Evolutionary conservation across 2,329 filamentous ascomycete species (phyloP).

Genomic region (Catunica adiposa): DNA sequence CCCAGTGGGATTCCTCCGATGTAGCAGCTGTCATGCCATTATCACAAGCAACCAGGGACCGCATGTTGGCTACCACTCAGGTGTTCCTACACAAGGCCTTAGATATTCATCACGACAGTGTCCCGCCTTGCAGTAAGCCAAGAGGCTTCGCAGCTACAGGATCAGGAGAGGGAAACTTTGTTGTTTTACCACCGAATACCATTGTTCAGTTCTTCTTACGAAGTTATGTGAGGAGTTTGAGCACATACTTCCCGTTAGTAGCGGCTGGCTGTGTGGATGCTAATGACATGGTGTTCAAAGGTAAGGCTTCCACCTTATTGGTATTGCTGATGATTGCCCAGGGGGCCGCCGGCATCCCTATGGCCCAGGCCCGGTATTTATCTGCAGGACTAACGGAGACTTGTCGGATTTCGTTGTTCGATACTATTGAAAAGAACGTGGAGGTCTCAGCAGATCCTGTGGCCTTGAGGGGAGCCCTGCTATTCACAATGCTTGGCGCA

Average conservation of each 20-base stretch:
- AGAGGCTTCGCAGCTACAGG: slow-evolving; percentile 28
- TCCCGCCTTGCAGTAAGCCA: slow-evolving; percentile 17
- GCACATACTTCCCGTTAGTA: slow-evolving; percentile 49
- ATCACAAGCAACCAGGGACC: slow-evolving; percentile 40
- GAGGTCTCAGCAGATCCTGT: slow-evolving; percentile 49
- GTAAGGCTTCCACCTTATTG: slow-evolving; percentile 47
- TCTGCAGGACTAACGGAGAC: slow-evolving; percentile 52
- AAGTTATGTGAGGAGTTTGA: slow-evolving; percentile 48
- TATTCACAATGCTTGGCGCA: slow-evolving; percentile 51
- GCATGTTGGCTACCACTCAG: slow-evolving; percentile 55
- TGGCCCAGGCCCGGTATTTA: slow-evolving; percentile 46
- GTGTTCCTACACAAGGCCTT: slow-evolving; percentile 54
- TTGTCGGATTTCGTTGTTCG: slow-evolving; percentile 55
- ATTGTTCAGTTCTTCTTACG: slow-evolving; percentile 52
- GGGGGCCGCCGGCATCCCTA: slow-evolving; percentile 49
- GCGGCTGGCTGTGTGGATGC: slow-evolving; percentile 44
- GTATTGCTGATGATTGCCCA: slow-evolving; percentile 58
- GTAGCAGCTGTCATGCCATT: slow-evolving; percentile 29
- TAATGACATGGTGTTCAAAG: slow-evolving; percentile 50
- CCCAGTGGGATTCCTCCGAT: slow-evolving; percentile 19
- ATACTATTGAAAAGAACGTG: slow-evolving; percentile 55
- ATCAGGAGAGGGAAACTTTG: slow-evolving; percentile 37
- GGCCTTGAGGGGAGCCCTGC: slow-evolving; percentile 46
- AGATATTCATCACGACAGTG: slow-evolving; percentile 41
- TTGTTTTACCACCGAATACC: slow-evolving; percentile 47